Evolutionary conservation across 176 grass and related monocot genomes (phyloP).

Genomic region (Bothriochloa decipiens): DNA sequence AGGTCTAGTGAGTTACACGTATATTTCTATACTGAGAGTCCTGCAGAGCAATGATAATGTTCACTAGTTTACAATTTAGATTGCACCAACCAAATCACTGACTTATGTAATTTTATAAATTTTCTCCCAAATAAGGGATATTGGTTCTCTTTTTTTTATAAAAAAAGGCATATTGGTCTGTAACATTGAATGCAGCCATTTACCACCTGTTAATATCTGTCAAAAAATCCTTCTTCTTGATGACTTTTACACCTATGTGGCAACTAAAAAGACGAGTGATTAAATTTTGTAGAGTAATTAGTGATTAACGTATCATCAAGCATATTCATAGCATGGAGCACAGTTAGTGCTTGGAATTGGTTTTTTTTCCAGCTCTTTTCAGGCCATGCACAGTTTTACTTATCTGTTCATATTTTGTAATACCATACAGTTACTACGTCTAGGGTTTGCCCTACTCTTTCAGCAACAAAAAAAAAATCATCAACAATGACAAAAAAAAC

Average conservation of each 20-base stretch:
- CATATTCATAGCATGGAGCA: too few species aligned
- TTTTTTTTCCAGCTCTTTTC: too few species aligned
- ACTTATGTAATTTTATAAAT: neutral
- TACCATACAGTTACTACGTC: too few species aligned
- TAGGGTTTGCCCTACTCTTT: too few species aligned
- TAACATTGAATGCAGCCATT: neutral
- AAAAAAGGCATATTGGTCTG: neutral
- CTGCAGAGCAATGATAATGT: neutral
- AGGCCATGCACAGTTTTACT: too few species aligned
- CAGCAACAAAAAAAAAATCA: too few species aligned
- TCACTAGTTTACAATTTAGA: neutral
- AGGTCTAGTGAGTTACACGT: neutral
- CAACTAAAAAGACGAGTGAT: neutral
- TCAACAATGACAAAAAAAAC: neutral
- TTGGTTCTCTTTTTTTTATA: too few species aligned
- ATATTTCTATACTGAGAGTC: neutral
- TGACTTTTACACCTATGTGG: neutral
- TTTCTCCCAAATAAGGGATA: neutral
- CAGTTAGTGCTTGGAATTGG: too few species aligned
- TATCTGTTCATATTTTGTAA: too few species aligned
- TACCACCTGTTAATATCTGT: neutral
- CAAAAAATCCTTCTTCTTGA: neutral
- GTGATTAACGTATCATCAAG: too few species aligned
- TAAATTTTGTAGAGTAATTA: neutral
- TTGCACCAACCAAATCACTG: slow-evolving; percentile 3